Base-by-base conservation (phyloP, 108 stramenopile species). In the Conticribra guillardii region DNA sequence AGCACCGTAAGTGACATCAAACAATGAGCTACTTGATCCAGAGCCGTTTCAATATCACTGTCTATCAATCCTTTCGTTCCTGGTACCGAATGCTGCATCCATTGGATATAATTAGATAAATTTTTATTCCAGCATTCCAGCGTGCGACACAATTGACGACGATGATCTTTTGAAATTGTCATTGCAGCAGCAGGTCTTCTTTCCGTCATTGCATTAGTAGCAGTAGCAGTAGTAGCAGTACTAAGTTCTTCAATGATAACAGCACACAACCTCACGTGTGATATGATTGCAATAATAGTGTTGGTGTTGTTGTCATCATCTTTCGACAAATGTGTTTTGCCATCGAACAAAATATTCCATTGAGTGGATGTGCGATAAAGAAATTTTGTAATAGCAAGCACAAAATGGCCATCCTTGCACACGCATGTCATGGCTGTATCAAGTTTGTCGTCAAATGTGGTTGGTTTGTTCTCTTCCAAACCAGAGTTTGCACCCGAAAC, bases 301-400 rank as follows among this genome's bases (percentile, higher is more conserved):
- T 11, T 41, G 8, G 37, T 41, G 37, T 9, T 41, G 37, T 9
- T 11, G 37, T 9, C 37, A 41, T 5, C 5, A 41, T 41, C 37
- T 9, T 41, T 41, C 5, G 37, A 9, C 5, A 41, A 5, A 9
- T 41, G 5, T 41, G 11, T 41, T 11, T 41, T 11, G 11, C 11
- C 11, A 11, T 41, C 11, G 37, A 11, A 11, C 5, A 41, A 9
- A 11, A 41, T 41, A 14, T 63, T 1, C 37, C 37, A 64, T 44
- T 28, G 54, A n/a, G n/a, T 32, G 3, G 26, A 47, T 4, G 51
- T 4, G 15, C 74, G 51, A 67, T 44, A 22, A 26, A 75, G 66
- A 45, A 62, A 75, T 16, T 24, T 11, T 27, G 60, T 54, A 21
- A 75, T 53, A 23, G 57, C 59, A 3, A 33, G 17, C 44, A 62